These are phyloP conservation scores for Trichophyton schoenleinii DNA, from an alignment of 2,329 filamentous ascomycete genomes.

Conservation along the genomic window DNA sequence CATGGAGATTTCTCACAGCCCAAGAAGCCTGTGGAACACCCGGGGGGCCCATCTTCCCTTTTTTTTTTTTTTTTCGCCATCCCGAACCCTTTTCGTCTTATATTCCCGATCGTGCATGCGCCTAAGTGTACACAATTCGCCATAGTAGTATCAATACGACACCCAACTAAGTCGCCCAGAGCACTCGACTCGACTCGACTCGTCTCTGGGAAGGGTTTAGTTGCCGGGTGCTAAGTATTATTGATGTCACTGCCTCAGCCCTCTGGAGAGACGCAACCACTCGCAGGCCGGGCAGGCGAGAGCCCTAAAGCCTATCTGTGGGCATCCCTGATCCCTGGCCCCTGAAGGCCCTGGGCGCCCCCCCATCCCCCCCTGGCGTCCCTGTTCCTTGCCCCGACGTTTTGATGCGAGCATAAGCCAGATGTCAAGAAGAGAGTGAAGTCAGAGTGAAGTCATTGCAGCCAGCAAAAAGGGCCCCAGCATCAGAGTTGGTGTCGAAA, in stretches of 20 bases:
- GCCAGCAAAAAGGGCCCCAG: too few relatives aligned
- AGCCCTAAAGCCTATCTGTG: not conserved
- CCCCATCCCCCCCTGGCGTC: too few relatives aligned
- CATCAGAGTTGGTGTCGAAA: too few relatives aligned
- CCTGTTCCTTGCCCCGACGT: not conserved
- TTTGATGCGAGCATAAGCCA: not conserved
- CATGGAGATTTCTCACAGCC: not conserved
- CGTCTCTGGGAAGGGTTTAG: too few relatives aligned
- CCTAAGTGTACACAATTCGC: too few relatives aligned
- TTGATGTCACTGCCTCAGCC: too few relatives aligned
- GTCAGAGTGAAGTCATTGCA: not conserved
- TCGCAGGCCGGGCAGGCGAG: not conserved
- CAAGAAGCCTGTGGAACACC: not conserved
- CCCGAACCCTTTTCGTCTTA: not conserved
- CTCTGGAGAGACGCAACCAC: not conserved
- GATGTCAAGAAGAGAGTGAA: not conserved
- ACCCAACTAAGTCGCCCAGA: too few relatives aligned
- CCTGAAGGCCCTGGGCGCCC: too few relatives aligned
- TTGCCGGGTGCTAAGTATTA: too few relatives aligned
- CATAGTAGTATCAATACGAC: too few relatives aligned
- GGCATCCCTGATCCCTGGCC: not conserved
- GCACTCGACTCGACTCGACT: too few relatives aligned
- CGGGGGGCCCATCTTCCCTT: not conserved
- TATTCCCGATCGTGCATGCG: not conserved
- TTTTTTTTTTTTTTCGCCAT: not conserved